These are phyloP conservation scores for Ceratobasidium sp. DNA, from an alignment of 1,284 basidiomycete genomes.

Conservation along the genomic window DNA sequence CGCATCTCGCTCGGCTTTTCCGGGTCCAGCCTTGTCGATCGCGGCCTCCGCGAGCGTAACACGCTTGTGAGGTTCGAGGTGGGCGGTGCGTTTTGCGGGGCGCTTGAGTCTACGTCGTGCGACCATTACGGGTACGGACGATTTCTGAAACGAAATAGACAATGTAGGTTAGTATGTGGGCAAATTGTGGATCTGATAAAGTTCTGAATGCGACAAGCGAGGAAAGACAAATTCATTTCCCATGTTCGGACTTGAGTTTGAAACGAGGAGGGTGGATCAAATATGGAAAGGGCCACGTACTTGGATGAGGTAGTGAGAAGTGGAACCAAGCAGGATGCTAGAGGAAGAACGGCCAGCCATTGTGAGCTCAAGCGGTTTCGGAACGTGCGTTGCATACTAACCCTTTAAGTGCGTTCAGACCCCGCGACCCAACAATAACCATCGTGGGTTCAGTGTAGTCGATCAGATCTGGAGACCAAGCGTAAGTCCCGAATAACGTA, in stretches of 20 bases:
- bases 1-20: slow-evolving; percentile 78
- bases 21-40: slow-evolving; percentile 81
- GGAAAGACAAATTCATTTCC: background rate
- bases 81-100: slow-evolving; percentile 73
- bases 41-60: slow-evolving; percentile 88
- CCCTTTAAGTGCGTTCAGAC: slow-evolving; percentile 92
- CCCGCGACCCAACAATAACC: slow-evolving; percentile 95
- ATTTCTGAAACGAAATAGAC: slow-evolving; percentile 68
- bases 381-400: slow-evolving; percentile 59
- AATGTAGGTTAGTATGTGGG: slow-evolving; percentile 17
- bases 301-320: slow-evolving; percentile 96
- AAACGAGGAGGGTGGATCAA: background rate
- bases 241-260: background rate
- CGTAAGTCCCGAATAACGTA: background rate
- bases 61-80: slow-evolving; percentile 76
- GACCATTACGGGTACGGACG: slow-evolving; percentile 92
- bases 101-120: slow-evolving; percentile 86
- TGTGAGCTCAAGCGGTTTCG: background rate
- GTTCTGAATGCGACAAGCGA: background rate
- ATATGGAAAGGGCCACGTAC: slow-evolving; percentile 55
- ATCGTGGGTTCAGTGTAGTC: slow-evolving; percentile 93
- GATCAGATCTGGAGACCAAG: slow-evolving; percentile 75
- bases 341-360: background rate
- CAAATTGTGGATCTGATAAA: slow-evolving; percentile 12
- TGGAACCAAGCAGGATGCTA: slow-evolving; percentile 96